phyloP scores from a whole-genome alignment of 371 early-diverging fungal species.

The Ordospora colligata region DNA sequence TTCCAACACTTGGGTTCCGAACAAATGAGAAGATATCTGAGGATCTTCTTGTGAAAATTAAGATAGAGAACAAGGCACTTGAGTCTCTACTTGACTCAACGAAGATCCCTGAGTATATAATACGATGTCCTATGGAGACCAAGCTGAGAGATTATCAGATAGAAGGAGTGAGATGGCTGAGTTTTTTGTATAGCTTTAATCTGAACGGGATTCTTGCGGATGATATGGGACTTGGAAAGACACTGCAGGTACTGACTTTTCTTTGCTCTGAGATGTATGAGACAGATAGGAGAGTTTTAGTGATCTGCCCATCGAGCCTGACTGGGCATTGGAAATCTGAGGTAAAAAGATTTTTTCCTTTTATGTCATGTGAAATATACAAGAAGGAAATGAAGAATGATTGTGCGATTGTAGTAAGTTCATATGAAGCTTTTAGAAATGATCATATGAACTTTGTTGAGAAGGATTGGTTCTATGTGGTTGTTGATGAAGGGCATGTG shows the following conservation, averaged over 20 bases:
- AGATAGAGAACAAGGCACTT: constrained; percentile 18
- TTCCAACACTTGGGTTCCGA: constrained; percentile 21
- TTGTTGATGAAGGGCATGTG: constrained; percentile 97
- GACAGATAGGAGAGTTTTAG: constrained; percentile 67
- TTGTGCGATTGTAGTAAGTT: constrained; percentile 66
- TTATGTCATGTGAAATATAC: not conserved
- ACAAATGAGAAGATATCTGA: constrained; percentile 21
- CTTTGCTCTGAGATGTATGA: constrained; percentile 35
- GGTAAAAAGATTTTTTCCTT: constrained; percentile 62
- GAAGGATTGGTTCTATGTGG: constrained; percentile 79
- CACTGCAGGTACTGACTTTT: constrained; percentile 67
- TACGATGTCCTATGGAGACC: constrained; percentile 14
- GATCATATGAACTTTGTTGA: constrained; percentile 71
- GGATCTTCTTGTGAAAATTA: constrained; percentile 29
- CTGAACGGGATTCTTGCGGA: constrained; percentile 60
- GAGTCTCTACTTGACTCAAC: constrained; percentile 20
- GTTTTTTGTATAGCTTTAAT: constrained; percentile 51
- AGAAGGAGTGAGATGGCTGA: constrained; percentile 60
- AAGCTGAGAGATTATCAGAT: constrained; percentile 58
- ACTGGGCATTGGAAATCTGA: constrained; percentile 95
- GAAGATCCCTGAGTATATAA: constrained; percentile 27
- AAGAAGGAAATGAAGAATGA: not conserved
- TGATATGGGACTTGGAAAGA: constrained; percentile 90
- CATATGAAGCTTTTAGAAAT: constrained; percentile 86
- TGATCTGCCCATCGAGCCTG: constrained; percentile 88